Base-by-base conservation (phyloP, 805 yeast species). In the Komagataella mondaviorum region DNA sequence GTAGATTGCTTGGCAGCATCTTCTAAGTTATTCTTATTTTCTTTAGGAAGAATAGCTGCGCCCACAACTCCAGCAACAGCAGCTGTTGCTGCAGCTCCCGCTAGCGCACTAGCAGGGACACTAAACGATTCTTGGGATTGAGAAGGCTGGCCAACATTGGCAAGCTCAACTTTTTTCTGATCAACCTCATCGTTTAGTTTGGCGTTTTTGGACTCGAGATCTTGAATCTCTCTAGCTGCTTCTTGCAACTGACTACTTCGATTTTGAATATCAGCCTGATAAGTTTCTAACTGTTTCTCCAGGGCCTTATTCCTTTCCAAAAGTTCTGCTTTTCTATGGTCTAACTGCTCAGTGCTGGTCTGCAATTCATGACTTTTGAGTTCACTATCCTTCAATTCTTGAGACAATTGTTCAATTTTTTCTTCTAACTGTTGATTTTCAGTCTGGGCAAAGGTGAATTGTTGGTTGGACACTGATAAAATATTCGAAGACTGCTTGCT, bases 391-490 rank as follows among this genome's bases (percentile, higher is more conserved):
- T 52, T 52, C 46, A 66, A 63, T 1, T 64, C 56, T 20, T 55
- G 52, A n/a, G 51, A 48, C 6, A 65, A 50, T 6, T 54, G 56
- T 8, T 56, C 57, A 23, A 68, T 58, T 46, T 60, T 60, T 1
- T 51, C 12, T 48, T 51, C 57, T 44, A 67, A 54, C 45, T 72
- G 75, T 49, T 71, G 67, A 50, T 71, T 67, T 59, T 72, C 71
- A 23, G 71, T 70, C 56, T 85, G 74, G n/a, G 77, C 69, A 4
- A 85, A 79, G 45, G 78, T 82, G 49, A 83, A 72, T 62, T 89
- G 96, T 46, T 84, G 81, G 51, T 78, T 71, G 57, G 78, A 78
- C 45, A 88, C 87, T 47, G 83, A 75, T 18, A 75, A 71, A 57
- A 85, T 70, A 50, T 85, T 83, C 51, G 73, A 71, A 36, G 85